Percentiles rank a stretch among this genome's conserved stretches.
Conservation (phyloP, 83 land plant genomes). For the Picea abies region DNA sequence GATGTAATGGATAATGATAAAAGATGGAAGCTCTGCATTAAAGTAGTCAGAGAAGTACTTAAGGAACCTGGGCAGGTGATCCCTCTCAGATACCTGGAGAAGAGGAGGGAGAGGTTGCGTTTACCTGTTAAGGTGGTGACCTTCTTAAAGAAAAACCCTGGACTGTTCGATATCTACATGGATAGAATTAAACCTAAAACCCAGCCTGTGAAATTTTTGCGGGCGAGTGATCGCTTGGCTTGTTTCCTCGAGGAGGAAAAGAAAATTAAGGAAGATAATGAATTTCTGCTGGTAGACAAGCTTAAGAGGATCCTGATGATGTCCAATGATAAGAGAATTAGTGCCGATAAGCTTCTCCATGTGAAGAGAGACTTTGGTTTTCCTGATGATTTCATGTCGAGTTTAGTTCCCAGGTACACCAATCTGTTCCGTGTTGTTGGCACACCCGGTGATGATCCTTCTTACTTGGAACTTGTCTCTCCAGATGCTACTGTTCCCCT, state of each 20-base stretch:
- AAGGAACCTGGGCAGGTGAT: conserved; percentile 54
- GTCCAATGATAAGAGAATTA: conserved; percentile 40
- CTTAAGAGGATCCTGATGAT: conserved; percentile 61
- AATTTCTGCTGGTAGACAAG: conserved; percentile 36
- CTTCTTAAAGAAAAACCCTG: conserved; percentile 42
- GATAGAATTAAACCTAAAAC: too few relatives aligned
- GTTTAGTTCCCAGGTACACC: conserved; percentile 38
- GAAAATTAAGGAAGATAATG: conserved; percentile 27
- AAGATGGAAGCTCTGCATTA: conserved; percentile 38
- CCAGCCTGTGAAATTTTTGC: too few relatives aligned
- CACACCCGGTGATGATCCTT: conserved; percentile 29
- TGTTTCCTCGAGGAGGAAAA: conserved; percentile 33
- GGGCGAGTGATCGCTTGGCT: conserved; percentile 24
- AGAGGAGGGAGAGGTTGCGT: conserved; percentile 49
- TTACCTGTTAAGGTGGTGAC: conserved; percentile 31
- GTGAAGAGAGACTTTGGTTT: conserved; percentile 70
- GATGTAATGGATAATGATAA: conserved; percentile 55
- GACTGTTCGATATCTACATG: conserved; percentile 46
- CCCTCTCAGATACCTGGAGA: conserved; percentile 61
- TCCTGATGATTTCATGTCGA: conserved; percentile 55
- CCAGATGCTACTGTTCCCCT: conserved; percentile 39
- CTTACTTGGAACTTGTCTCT: conserved; percentile 44
- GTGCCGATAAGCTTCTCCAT: conserved; percentile 51
- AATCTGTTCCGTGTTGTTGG: conserved; percentile 35
- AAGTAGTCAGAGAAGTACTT: conserved; percentile 60